Evolutionary conservation across 495 filamentous ascomycete genomes (phyloP).

Genomic region (Monascus purpureus): DNA sequence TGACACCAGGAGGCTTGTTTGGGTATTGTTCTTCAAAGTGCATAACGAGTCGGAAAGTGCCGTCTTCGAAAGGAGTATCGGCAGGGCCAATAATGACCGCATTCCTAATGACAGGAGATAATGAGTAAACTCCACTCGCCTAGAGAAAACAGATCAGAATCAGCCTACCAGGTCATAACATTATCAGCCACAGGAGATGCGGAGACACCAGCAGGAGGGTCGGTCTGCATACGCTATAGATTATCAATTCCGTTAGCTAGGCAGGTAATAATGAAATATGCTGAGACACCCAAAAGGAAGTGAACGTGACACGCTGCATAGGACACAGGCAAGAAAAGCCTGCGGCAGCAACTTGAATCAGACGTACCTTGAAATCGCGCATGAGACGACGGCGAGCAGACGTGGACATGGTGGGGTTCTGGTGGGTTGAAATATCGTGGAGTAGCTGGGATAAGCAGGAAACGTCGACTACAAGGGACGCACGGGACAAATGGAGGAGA

Average conservation of each 20-base stretch:
- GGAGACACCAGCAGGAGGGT: conserved; percentile 92
- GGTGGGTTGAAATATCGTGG: too few relatives aligned
- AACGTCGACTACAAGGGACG: too few relatives aligned
- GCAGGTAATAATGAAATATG: neutral
- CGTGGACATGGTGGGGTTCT: conserved; percentile 59
- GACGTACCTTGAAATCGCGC: conserved; percentile 97
- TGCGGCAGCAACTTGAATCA: too few relatives aligned
- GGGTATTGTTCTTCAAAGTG: conserved; percentile 98
- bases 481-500: too few relatives aligned
- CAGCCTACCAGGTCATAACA: conserved; percentile 91
- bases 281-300: neutral
- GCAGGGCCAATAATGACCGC: conserved; percentile 97
- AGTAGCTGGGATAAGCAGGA: too few relatives aligned
- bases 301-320: neutral
- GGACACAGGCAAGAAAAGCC: neutral
- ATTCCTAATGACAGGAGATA: conserved; percentile 50
- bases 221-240: conserved; percentile 91
- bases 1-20: conserved; percentile 93
- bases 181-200: conserved; percentile 95
- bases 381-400: conserved; percentile 88
- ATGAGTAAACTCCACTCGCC: neutral
- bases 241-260: conserved; percentile 7
- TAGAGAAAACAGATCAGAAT: conserved; percentile 1
- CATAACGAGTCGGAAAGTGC: conserved; percentile 95
- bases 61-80: conserved; percentile 97